Conservation (phyloP, 805 yeast genomes). For the Starmerella apicola region DNA sequence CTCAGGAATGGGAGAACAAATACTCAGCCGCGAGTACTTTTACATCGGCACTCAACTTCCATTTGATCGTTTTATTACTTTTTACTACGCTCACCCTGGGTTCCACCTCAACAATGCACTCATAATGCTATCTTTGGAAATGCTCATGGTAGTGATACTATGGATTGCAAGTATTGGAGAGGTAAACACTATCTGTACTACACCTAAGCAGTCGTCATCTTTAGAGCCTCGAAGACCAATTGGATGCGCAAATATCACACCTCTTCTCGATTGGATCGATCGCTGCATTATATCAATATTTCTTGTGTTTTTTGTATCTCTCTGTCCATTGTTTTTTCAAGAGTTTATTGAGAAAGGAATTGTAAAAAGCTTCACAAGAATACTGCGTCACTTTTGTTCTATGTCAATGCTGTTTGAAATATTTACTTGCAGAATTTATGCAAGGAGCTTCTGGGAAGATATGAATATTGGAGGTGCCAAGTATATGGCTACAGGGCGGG, state of each 20-base stretch:
- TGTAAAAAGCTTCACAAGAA: constrained; percentile 52
- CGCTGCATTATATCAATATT: constrained; percentile 63
- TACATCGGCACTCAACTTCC: constrained; percentile 68
- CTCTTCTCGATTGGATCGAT: constrained; percentile 63
- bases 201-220: constrained; percentile 44
- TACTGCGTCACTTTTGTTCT: constrained; percentile 54
- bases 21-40: constrained; percentile 70
- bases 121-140: constrained; percentile 54
- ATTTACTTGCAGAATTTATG: constrained; percentile 65
- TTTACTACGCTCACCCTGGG: constrained; percentile 79
- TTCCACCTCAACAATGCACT: constrained; percentile 70
- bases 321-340: constrained; percentile 64
- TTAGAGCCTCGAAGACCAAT: constrained; percentile 50
- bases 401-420: constrained; percentile 69
- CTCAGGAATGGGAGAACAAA: constrained; percentile 85
- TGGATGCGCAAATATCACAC: constrained; percentile 61
- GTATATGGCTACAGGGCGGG: constrained; percentile 74
- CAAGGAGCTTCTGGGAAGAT: constrained; percentile 56
- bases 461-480: constrained; percentile 68
- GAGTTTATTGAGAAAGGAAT: constrained; percentile 66
- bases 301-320: constrained; percentile 60
- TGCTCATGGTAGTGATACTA: constrained; percentile 45
- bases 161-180: constrained; percentile 54
- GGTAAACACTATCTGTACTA: constrained; percentile 49
- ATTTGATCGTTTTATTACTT: constrained; percentile 63